These are phyloP conservation scores for Suhomyces taliae DNA, from an alignment of 1,139 yeast species.

Conservation along the genomic window DNA sequence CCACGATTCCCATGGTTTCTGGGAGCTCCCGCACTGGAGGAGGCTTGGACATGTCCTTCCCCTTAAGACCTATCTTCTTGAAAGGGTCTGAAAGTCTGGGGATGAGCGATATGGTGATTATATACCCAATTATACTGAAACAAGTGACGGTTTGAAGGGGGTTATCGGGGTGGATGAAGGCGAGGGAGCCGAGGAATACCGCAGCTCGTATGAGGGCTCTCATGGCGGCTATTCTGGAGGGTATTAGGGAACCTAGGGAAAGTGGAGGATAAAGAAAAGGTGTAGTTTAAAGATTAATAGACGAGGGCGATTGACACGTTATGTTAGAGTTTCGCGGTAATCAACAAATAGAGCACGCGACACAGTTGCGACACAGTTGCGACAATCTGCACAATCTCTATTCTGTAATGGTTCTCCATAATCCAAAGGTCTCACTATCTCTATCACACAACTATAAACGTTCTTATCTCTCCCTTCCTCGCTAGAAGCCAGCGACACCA, in stretches of 20 bases:
- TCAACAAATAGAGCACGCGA: too few relatives aligned
- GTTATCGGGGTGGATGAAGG: constrained; percentile 19
- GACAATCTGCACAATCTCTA: too few relatives aligned
- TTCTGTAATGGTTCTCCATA: too few relatives aligned
- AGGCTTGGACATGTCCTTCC: constrained; percentile 76
- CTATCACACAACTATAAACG: too few relatives aligned
- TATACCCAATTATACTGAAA: constrained; percentile 66
- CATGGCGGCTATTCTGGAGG: constrained; percentile 3
- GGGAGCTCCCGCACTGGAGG: constrained; percentile 65
- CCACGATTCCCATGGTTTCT: constrained; percentile 87
- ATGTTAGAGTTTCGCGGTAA: too few relatives aligned
- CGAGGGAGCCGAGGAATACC: constrained; percentile 11
- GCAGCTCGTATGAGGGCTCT: constrained; percentile 7
- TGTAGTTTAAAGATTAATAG: background rate
- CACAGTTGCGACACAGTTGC: too few relatives aligned
- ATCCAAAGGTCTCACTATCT: too few relatives aligned
- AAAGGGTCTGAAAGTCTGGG: constrained; percentile 70
- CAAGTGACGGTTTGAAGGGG: constrained; percentile 59
- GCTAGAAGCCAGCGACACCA: background rate
- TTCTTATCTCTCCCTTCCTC: background rate
- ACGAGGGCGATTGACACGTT: background rate
- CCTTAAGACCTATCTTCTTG: constrained; percentile 74
- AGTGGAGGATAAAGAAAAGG: background rate
- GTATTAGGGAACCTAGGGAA: background rate
- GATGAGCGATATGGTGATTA: constrained; percentile 56